Base-by-base conservation (phyloP, 202 grass and related monocot species). In the Schoenoplectus triqueter region DNA sequence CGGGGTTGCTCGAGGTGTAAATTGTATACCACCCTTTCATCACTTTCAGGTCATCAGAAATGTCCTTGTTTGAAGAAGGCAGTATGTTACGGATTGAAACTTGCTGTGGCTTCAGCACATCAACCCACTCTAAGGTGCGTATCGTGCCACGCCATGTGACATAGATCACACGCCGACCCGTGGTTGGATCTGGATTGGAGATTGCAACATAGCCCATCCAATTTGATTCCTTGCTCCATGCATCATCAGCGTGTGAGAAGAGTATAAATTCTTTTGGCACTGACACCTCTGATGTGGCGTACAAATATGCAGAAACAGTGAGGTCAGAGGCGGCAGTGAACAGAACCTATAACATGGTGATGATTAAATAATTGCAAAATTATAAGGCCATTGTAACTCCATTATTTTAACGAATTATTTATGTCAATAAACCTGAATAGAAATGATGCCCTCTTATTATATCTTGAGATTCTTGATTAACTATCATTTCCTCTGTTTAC, bases 141-240 rank as follows among this genome's bases (percentile, higher is more conserved):
- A 98, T 93, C 74, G 95, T 95, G 64, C 95, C 92, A 47, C 95
- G 91, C 91, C 87, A 91, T n/a, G 88, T 88, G 1, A 95, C 78
- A 80, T 90, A 93, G 83, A 98, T 95, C 62, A 95, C 92, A 48
- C 95, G 95, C 13, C 80, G 89, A 31, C 92, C 86, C 56, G 89
- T 48, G 51, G 89, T 88, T 20, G 87, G 83, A 5, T 70, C 87
- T 31, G 89, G 89, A 82, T 80, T 82, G 0, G 92, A 93, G 41
- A 95, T 90, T 22, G 91, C 70, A 13, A 98, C 89, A 70, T 95
- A 98, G 63, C 95, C 92, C 0, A 98, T 90, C 95, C 95, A 98
- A 80, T 98, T 98, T 42, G 92, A 95, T 87, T 95, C 91, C 88
- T 90, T 95, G 88, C 89, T 98, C 95, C 95, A 98, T 1, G 92